These are phyloP conservation scores for Gossypium stocksii DNA, from an alignment of 345 rosid genomes.

Conservation along the genomic window DNA sequence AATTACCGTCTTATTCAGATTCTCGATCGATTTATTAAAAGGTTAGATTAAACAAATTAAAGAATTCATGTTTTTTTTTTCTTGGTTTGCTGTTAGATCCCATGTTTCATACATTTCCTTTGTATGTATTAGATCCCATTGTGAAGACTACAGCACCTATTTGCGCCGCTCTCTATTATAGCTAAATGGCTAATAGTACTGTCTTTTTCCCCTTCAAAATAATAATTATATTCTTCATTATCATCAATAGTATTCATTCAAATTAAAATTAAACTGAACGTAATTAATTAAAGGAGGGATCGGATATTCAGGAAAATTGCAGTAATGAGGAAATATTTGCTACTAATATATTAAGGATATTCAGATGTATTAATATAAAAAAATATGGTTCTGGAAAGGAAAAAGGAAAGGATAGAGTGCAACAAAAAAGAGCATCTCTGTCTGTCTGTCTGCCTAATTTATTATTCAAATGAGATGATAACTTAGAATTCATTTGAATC, in stretches of 20 bases:
- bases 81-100: neutral
- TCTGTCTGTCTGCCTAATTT: constrained; percentile 9
- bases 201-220: neutral
- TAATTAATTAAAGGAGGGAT: too few relatives aligned
- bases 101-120: neutral
- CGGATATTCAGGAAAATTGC: neutral
- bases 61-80: neutral
- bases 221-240: neutral
- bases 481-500: neutral
- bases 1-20: too few relatives aligned
- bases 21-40: too few relatives aligned
- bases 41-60: neutral
- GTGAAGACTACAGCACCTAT: neutral
- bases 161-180: neutral
- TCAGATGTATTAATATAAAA: neutral
- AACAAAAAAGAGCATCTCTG: constrained; percentile 18
- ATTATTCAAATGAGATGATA: neutral
- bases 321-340: too few relatives aligned
- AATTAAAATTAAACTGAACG: too few relatives aligned
- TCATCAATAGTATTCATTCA: neutral
- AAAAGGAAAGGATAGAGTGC: neutral
- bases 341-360: neutral
- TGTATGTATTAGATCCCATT: neutral
- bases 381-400: neutral
- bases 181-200: neutral